These are phyloP conservation scores for Naganishia cerealis DNA, from an alignment of 1,284 basidiomycete genomes.

Conservation along the genomic window DNA sequence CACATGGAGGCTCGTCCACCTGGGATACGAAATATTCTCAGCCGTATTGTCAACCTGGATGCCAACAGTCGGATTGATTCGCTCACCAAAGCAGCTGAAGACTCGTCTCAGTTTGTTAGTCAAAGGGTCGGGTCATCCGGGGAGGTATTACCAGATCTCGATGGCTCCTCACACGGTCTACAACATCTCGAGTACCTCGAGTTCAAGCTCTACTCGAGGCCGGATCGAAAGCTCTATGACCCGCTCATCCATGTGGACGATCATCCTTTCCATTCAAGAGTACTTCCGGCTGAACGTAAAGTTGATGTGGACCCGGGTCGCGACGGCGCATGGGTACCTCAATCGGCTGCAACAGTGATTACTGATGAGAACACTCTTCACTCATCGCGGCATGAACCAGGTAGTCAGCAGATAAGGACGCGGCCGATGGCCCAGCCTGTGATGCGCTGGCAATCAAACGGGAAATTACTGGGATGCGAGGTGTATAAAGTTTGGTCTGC, in stretches of 20 bases:
- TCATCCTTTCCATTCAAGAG: constrained; percentile 12
- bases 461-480: constrained; percentile 9
- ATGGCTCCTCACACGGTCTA: neutral
- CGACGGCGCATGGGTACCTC: neutral
- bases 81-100: too few relatives aligned
- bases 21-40: too few relatives aligned
- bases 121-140: too few relatives aligned
- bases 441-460: constrained; percentile 6
- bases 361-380: too few relatives aligned
- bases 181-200: constrained; percentile 10
- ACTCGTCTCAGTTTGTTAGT: too few relatives aligned
- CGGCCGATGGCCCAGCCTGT: too few relatives aligned
- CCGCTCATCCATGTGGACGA: constrained; percentile 10
- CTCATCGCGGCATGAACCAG: neutral
- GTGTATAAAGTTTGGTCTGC: neutral
- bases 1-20: too few relatives aligned
- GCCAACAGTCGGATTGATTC: too few relatives aligned
- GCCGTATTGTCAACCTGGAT: too few relatives aligned
- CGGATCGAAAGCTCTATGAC: neutral
- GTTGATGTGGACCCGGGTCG: constrained; percentile 9
- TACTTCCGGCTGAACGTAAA: constrained; percentile 2
- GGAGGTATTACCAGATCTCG: too few relatives aligned
- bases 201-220: neutral
- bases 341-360: neutral
- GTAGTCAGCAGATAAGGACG: too few relatives aligned